phyloP scores from a whole-genome alignment of 1,284 basidiomycete species.

The Cutaneotrichosporon cavernicola region DNA sequence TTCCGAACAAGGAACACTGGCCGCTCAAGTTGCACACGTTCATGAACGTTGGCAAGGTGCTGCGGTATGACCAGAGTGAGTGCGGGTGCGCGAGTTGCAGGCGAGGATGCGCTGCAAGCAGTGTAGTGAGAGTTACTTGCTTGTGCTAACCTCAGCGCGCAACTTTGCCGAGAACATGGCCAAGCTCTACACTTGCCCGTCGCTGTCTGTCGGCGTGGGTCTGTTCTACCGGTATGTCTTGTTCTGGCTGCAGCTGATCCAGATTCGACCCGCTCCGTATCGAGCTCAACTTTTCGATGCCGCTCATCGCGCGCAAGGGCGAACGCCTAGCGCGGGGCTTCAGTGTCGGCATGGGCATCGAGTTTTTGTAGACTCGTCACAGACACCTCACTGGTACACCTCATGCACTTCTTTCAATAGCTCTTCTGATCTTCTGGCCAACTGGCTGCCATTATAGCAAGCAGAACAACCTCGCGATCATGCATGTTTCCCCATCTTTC shows the following conservation, averaged over 20 bases:
- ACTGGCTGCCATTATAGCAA: too few relatives aligned
- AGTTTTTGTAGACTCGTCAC: conserved; percentile 58
- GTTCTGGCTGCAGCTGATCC: conserved; percentile 2
- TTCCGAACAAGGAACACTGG: conserved; percentile 79
- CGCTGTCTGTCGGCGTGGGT: conserved; percentile 77
- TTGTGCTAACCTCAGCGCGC: conserved; percentile 38
- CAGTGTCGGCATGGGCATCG: conserved; percentile 88
- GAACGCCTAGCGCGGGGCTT: conserved; percentile 79
- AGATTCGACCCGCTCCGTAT: conserved; percentile 54
- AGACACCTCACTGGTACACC: conserved; percentile 6
- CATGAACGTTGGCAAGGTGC: conserved; percentile 81
- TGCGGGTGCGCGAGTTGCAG: conserved; percentile 14
- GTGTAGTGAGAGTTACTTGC: too few relatives aligned
- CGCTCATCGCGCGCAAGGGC: conserved; percentile 71
- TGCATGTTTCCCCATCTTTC: too few relatives aligned
- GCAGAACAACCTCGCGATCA: too few relatives aligned
- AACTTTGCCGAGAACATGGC: conserved; percentile 45
- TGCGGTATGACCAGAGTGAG: conserved; percentile 63
- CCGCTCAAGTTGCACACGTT: conserved; percentile 83
- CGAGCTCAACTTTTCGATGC: conserved; percentile 90
- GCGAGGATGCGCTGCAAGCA: too few relatives aligned
- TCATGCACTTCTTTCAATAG: too few relatives aligned
- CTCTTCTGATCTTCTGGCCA: too few relatives aligned
- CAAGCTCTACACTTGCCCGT: conserved; percentile 52
- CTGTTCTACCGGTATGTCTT: conserved; percentile 69